Percentiles rank a stretch among this genome's conserved stretches.
Evolutionary conservation across 805 yeast species (phyloP).

Genomic region (Candida nanaspora): DNA sequence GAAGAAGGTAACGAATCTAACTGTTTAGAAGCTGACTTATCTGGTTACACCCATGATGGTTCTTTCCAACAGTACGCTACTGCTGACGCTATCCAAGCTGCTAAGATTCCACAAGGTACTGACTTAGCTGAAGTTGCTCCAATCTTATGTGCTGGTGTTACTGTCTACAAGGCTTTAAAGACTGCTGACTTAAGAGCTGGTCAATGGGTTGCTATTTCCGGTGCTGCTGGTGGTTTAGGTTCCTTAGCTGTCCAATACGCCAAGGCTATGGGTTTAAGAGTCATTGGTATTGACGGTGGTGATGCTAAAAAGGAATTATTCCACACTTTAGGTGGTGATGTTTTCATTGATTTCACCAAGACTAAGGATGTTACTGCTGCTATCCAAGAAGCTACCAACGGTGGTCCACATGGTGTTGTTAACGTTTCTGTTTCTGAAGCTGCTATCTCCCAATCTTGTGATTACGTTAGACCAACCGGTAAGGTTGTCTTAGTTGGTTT

Average conservation of each 20-base stretch:
- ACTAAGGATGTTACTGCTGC: constrained; percentile 33
- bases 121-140: constrained; percentile 43
- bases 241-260: constrained; percentile 45
- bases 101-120: constrained; percentile 36
- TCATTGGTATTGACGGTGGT: constrained; percentile 43
- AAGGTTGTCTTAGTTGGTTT: constrained; percentile 56
- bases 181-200: constrained; percentile 39
- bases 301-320: constrained; percentile 35
- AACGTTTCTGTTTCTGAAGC: constrained; percentile 45
- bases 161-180: constrained; percentile 47
- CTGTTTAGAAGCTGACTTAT: constrained; percentile 61
- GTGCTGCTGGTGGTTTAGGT: constrained; percentile 49
- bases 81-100: constrained; percentile 47
- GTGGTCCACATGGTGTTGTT: constrained; percentile 47
- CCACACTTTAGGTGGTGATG: constrained; percentile 38
- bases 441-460: constrained; percentile 37
- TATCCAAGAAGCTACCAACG: constrained; percentile 34
- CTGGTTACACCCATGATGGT: constrained; percentile 72
- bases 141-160: constrained; percentile 47
- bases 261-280: constrained; percentile 42
- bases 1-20: constrained; percentile 52
- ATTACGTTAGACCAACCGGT: constrained; percentile 43
- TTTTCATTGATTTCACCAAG: constrained; percentile 35
- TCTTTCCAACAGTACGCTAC: constrained; percentile 49
- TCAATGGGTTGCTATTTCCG: constrained; percentile 46